Percentiles rank a stretch among this genome's conserved stretches.
Conservation (phyloP, 2,329 filamentous ascomycete species). For the Leptodontidium sp. region DNA sequence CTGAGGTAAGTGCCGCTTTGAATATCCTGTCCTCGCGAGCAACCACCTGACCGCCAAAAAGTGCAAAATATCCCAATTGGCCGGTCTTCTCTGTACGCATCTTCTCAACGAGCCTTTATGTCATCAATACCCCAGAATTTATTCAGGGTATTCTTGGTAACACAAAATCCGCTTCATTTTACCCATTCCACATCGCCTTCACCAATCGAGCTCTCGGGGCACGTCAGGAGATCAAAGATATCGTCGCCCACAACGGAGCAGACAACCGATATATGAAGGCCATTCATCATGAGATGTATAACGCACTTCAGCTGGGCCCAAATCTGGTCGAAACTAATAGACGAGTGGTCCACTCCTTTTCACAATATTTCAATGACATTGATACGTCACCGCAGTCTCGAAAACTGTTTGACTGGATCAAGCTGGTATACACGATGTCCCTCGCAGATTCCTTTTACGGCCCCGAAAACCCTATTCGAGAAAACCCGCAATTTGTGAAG, state of each 20-base stretch:
- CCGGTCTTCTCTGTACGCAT: neutral
- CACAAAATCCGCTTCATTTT: neutral
- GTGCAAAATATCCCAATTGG: neutral
- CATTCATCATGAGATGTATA: constrained; percentile 23
- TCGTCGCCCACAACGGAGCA: neutral
- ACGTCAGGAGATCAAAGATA: neutral
- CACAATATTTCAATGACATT: constrained; percentile 41
- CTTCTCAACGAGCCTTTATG: neutral
- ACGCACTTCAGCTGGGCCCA: constrained; percentile 16
- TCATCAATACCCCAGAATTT: neutral
- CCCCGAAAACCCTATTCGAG: constrained; percentile 49
- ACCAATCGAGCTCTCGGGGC: neutral
- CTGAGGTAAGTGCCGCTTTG: neutral
- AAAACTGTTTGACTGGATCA: constrained; percentile 14
- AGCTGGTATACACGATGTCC: constrained; percentile 22
- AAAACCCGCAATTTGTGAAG: constrained; percentile 18
- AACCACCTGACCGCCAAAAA: neutral
- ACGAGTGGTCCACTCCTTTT: constrained; percentile 49
- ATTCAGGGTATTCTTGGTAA: neutral
- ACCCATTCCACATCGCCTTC: neutral
- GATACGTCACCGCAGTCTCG: constrained; percentile 9
- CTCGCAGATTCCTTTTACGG: constrained; percentile 52
- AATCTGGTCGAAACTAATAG: constrained; percentile 36
- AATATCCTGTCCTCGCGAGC: neutral
- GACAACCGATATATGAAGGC: constrained; percentile 20